These are phyloP conservation scores for Lodderomyces parapsilosis DNA, from an alignment of 1,139 yeast genomes.

Conservation along the genomic window DNA sequence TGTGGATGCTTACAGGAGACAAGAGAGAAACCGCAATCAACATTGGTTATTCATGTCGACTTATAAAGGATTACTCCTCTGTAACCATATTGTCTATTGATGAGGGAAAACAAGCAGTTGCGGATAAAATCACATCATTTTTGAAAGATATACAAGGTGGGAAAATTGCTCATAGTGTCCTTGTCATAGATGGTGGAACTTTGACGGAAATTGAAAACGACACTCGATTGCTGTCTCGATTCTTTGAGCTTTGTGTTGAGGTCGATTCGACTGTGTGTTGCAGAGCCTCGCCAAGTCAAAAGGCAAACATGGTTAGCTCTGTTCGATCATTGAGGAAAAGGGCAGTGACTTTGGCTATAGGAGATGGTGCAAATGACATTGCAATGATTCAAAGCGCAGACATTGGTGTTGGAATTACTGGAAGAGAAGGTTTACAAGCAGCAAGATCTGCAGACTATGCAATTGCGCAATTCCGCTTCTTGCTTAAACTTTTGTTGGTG, in stretches of 20 bases:
- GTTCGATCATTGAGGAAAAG: conserved; percentile 65
- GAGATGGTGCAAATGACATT: conserved; percentile 99
- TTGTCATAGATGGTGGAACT: conserved; percentile 91
- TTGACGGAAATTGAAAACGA: conserved; percentile 71
- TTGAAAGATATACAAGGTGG: conserved; percentile 62
- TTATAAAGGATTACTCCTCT: conserved; percentile 90
- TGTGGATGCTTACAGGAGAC: conserved; percentile 99
- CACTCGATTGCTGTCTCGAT: conserved; percentile 65
- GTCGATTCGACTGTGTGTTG: conserved; percentile 94
- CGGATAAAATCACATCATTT: conserved; percentile 58
- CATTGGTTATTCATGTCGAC: conserved; percentile 90
- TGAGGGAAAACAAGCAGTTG: conserved; percentile 49
- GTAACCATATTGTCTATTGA: conserved; percentile 72
- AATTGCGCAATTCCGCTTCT: conserved; percentile 87
- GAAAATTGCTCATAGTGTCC: conserved; percentile 86
- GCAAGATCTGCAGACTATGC: conserved; percentile 95
- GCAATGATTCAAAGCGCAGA: conserved; percentile 99
- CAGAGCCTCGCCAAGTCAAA: conserved; percentile 95
- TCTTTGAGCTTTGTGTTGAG: conserved; percentile 79
- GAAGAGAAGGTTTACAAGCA: conserved; percentile 95
- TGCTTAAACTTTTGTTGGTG: conserved; percentile 78
- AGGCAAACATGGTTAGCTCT: conserved; percentile 81
- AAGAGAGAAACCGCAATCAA: conserved; percentile 97
- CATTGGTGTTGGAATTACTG: conserved; percentile 96
- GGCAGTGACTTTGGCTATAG: conserved; percentile 89